Conservation (phyloP, 2,329 filamentous ascomycete genomes). For the Aureobasidium leucospermi region DNA sequence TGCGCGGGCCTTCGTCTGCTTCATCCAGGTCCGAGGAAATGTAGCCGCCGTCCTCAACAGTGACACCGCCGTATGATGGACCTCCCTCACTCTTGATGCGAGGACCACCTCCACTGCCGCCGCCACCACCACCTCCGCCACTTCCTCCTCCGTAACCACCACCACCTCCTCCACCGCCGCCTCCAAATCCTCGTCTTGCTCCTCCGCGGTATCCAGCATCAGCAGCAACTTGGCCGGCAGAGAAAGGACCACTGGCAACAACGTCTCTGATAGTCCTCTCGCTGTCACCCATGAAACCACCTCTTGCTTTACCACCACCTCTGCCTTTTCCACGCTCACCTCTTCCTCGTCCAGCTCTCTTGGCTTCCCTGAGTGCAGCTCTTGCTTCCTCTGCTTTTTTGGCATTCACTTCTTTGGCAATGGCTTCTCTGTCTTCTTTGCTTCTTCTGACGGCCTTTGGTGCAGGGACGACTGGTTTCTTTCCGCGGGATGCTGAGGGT, state of each 20-base stretch:
- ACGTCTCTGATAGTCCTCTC: slow-evolving; percentile 20
- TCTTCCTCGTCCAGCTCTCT: slow-evolving; percentile 24
- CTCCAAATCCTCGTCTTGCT: neutral
- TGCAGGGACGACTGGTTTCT: slow-evolving; percentile 24
- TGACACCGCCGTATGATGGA: slow-evolving; percentile 18
- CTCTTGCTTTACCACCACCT: slow-evolving; percentile 29
- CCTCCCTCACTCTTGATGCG: slow-evolving; percentile 29
- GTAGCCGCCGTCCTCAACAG: slow-evolving; percentile 32
- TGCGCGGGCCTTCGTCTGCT: slow-evolving; percentile 39
- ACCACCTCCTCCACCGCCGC: slow-evolving; percentile 18
- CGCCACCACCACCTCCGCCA: slow-evolving; percentile 7
- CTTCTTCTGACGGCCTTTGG: slow-evolving; percentile 38
- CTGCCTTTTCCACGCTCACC: slow-evolving; percentile 23
- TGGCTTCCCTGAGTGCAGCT: slow-evolving; percentile 19
- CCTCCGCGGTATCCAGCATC: slow-evolving; percentile 15
- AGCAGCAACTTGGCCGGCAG: slow-evolving; percentile 24
- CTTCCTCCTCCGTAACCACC: slow-evolving; percentile 17
- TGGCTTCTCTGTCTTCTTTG: slow-evolving; percentile 37
- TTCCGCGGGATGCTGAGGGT: slow-evolving; percentile 13
- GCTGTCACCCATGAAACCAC: slow-evolving; percentile 35
- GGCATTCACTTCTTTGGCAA: slow-evolving; percentile 31
- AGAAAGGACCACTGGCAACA: slow-evolving; percentile 37
- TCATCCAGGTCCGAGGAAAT: slow-evolving; percentile 45
- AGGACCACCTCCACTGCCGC: slow-evolving; percentile 19
- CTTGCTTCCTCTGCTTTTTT: slow-evolving; percentile 30